Evolutionary conservation across 805 yeast species (phyloP), one percentile per base, ranked within the genome.

Genomic region (Torulaspora maleeae): DNA sequence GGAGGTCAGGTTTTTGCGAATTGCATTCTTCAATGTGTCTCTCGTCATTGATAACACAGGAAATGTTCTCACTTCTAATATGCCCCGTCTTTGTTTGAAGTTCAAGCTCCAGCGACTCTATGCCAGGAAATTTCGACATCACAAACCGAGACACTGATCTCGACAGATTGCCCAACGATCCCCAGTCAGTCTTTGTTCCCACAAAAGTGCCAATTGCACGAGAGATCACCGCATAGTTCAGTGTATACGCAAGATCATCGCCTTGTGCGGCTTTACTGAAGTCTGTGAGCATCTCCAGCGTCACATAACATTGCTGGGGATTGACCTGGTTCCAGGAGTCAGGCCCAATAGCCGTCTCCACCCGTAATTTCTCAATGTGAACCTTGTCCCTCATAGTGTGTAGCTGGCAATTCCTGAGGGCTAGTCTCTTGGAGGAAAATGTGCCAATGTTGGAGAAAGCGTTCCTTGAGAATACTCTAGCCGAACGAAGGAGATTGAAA

Each of bases 211-310:
- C 63, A n/a, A 91, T 68, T 33, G 78, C 77, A 41, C 87, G 72
- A 3, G 91, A 79, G 4, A 91, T 75, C 4, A 81, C 89, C 2
- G 96, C 97, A 64, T 91, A 91, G 65, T 91, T 91, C 51, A 91
- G 76, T 4, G 96, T 84, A 57, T 84, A 79, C 48, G 79, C 77
- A 54, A 91, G 72, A 59, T 90, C 91, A 66, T 91, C 98, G 0
- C 82, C 78, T 10, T 68, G 66, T n/a, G 91, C 80, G n/a, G 96
- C 90, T 44, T 76, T 70, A 19, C 76, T 71, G 56, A 90, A 83
- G 55, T 81, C 79, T 0, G 95, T 85, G 27, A 69, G 68, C 50
- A 86, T 74, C 36, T 73, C 71, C 20, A 86, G 72, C 9, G 84
- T 75, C 5, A 86, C 70, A 2, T 68, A 59, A 19, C 86, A 72